Conservation (phyloP, 768 basidiomycete genomes). For the Crassisporium funariophilum region DNA sequence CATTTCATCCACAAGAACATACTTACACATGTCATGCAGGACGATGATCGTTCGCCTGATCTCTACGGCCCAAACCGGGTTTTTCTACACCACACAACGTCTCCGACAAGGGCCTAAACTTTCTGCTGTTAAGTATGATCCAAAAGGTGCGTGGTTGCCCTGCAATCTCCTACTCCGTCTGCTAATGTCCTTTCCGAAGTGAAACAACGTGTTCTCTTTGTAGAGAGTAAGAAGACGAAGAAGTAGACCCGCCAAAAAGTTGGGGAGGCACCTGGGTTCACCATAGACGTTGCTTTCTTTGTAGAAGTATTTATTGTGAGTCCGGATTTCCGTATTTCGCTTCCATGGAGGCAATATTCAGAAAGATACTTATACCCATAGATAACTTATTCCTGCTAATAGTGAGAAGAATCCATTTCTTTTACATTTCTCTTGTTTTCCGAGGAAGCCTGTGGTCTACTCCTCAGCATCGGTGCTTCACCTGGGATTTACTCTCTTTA, state of each 20-base stretch:
- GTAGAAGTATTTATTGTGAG: background rate
- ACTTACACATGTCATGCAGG: constrained; percentile 37
- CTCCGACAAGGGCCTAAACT: constrained; percentile 75
- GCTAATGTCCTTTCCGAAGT: constrained; percentile 39
- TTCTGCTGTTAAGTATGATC: constrained; percentile 92
- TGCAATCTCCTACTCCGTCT: background rate
- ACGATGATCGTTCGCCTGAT: constrained; percentile 86
- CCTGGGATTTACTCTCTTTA: too few relatives aligned
- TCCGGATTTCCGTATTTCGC: too few relatives aligned
- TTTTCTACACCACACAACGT: constrained; percentile 85
- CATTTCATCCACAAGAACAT: background rate
- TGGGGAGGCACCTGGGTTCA: too few relatives aligned
- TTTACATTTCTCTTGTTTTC: too few relatives aligned
- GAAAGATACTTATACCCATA: too few relatives aligned
- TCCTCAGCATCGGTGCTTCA: too few relatives aligned
- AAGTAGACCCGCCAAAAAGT: constrained; percentile 33
- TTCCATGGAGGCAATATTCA: too few relatives aligned
- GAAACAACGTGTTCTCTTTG: constrained; percentile 71
- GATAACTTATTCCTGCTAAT: too few relatives aligned
- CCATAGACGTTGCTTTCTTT: too few relatives aligned
- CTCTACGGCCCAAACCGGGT: constrained; percentile 90
- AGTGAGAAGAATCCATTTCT: too few relatives aligned
- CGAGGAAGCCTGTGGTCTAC: too few relatives aligned
- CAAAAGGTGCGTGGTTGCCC: constrained; percentile 57
- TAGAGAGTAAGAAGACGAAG: constrained; percentile 77